Evolutionary conservation across 2,329 filamentous ascomycete genomes (phyloP).

Genomic region (Aspergillus clavatus): DNA sequence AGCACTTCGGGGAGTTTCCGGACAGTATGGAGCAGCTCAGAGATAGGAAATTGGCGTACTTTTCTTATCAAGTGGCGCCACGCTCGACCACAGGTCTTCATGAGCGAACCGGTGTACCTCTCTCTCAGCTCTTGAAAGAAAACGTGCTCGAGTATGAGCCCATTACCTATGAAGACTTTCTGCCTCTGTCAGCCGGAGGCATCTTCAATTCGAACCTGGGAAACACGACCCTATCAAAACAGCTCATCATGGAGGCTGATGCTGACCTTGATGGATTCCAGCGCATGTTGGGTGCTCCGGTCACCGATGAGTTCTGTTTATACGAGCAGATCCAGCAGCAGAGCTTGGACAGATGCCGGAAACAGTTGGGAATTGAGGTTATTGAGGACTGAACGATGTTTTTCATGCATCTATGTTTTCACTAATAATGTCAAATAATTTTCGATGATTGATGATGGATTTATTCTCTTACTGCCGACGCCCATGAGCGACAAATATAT

Average conservation of each 20-base stretch:
- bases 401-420: background rate
- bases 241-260: constrained; percentile 22
- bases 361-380: constrained; percentile 12
- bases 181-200: constrained; percentile 50
- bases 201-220: constrained; percentile 48
- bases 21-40: constrained; percentile 41
- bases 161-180: constrained; percentile 52
- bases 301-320: constrained; percentile 25
- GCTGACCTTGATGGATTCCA: constrained; percentile 26
- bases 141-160: constrained; percentile 37
- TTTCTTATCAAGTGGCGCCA: constrained; percentile 29
- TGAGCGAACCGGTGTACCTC: background rate
- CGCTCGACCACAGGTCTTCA: constrained; percentile 1
- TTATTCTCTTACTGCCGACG: background rate
- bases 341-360: constrained; percentile 20
- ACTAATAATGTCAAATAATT: background rate
- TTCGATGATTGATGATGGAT: background rate
- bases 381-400: background rate
- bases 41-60: constrained; percentile 37
- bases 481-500: too few species aligned
- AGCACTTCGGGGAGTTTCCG: constrained; percentile 37
- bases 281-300: constrained; percentile 15
- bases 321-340: constrained; percentile 23
- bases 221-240: constrained; percentile 15
- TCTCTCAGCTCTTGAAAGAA: constrained; percentile 32